These are phyloP conservation scores for Linum tenue DNA, from an alignment of 345 rosid genomes.

Conservation along the genomic window DNA sequence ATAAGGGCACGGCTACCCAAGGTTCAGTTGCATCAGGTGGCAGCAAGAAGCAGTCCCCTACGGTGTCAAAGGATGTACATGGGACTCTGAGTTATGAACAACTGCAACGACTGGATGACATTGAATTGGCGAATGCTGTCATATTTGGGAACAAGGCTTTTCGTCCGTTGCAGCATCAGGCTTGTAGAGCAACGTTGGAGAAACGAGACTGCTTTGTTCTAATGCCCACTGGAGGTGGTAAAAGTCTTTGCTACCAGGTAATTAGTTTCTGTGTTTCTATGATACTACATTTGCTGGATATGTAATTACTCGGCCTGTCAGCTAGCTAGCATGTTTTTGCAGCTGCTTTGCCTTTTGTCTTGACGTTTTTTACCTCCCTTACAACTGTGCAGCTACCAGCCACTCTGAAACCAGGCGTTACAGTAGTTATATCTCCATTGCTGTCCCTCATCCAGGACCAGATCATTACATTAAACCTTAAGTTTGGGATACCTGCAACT, in stretches of 20 bases:
- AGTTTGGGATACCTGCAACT: constrained; percentile 75
- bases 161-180: constrained; percentile 73
- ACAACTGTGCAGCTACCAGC: constrained; percentile 63
- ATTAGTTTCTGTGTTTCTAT: constrained; percentile 13
- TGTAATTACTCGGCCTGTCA: neutral
- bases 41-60: constrained; percentile 23
- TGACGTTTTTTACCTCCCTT: neutral
- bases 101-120: constrained; percentile 66
- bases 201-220: constrained; percentile 76
- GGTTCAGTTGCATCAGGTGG: constrained; percentile 34
- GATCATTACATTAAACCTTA: constrained; percentile 64
- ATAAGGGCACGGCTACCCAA: constrained; percentile 28
- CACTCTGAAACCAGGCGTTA: constrained; percentile 72
- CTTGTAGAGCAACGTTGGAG: constrained; percentile 59
- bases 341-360: neutral
- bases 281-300: too few species aligned
- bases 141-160: constrained; percentile 64
- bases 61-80: constrained; percentile 16
- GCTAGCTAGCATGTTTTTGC: neutral
- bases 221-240: constrained; percentile 92
- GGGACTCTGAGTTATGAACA: constrained; percentile 53
- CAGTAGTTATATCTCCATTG: constrained; percentile 73
- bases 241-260: constrained; percentile 90
- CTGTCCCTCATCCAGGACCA: constrained; percentile 92
- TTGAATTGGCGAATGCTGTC: constrained; percentile 76